Conservation (phyloP, 306 rosid genomes). For the Mimosa bimucronata region DNA sequence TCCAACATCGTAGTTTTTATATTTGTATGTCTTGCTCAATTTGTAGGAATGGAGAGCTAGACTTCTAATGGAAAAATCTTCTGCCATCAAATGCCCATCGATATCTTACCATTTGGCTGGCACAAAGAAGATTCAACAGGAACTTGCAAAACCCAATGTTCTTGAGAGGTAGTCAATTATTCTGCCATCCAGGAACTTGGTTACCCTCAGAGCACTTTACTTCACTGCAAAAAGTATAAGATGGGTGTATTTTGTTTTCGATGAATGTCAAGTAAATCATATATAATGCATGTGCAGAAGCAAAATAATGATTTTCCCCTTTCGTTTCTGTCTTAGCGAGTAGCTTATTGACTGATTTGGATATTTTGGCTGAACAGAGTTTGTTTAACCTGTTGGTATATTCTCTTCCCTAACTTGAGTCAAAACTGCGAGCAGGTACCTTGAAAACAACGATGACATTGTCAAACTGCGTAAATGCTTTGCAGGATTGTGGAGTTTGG, state of each 20-base stretch:
- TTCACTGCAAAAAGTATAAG: background rate
- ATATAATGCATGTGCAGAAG: background rate
- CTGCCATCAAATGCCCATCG: constrained; percentile 93
- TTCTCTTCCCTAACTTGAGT: constrained; percentile 11
- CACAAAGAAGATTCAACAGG: constrained; percentile 93
- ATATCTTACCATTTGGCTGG: constrained; percentile 94
- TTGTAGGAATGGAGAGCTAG: constrained; percentile 95
- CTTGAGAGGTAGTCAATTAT: constrained; percentile 71
- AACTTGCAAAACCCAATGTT: constrained; percentile 85
- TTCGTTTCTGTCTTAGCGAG: constrained; percentile 13
- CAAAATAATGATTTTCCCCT: constrained; percentile 1
- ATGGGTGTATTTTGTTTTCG: constrained; percentile 9
- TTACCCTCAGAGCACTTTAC: background rate
- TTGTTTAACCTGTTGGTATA: background rate
- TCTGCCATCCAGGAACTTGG: no score
- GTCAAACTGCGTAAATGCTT: constrained; percentile 83
- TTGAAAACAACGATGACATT: constrained; percentile 74
- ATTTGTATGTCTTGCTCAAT: constrained; percentile 9
- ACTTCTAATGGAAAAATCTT: constrained; percentile 85
- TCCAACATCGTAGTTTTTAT: background rate
- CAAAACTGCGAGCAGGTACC: constrained; percentile 62
- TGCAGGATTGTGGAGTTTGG: constrained; percentile 99
- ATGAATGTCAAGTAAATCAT: constrained; percentile 14
- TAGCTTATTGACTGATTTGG: constrained; percentile 8
- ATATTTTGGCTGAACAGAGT: constrained; percentile 34